Conservation (phyloP, 1,139 yeast genomes). For the Spencermartinsiella ligniputridi region DNA sequence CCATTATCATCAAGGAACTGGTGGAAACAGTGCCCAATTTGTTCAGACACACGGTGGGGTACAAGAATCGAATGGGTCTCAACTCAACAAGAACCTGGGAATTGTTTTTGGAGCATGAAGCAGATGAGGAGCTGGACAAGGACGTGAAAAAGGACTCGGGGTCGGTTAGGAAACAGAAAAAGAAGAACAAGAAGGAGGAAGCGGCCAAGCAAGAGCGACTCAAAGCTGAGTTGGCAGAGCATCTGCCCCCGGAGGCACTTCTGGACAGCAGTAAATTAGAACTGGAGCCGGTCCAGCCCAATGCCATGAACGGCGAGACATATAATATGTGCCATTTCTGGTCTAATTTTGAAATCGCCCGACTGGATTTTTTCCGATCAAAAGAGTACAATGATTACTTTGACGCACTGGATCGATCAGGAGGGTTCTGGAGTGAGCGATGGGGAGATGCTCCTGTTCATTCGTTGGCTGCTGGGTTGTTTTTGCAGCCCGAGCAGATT, state of each 20-base stretch:
- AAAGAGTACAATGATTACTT: conserved; percentile 61
- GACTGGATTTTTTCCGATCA: conserved; percentile 66
- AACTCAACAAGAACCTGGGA: conserved; percentile 46
- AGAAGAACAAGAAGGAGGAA: conserved; percentile 30
- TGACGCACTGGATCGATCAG: conserved; percentile 57
- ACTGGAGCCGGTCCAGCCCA: conserved; percentile 19
- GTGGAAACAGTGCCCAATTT: conserved; percentile 76
- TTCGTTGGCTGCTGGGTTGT: conserved; percentile 74
- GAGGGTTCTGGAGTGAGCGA: conserved; percentile 82
- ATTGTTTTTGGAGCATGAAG: conserved; percentile 30
- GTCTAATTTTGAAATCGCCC: conserved; percentile 90
- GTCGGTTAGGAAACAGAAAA: conserved; percentile 20
- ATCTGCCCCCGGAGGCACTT: conserved; percentile 20
- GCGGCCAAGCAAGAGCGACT: conserved; percentile 20
- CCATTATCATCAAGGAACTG: conserved; percentile 68
- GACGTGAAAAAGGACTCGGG: conserved; percentile 20
- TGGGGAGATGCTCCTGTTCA: conserved; percentile 98
- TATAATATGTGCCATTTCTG: conserved; percentile 86
- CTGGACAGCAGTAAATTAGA: conserved; percentile 9
- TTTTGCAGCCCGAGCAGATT: conserved; percentile 59
- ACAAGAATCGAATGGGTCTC: conserved; percentile 45
- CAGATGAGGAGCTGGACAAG: conserved; percentile 13
- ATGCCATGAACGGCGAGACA: conserved; percentile 54
- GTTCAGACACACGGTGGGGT: conserved; percentile 65
- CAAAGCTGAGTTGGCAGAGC: conserved; percentile 16